Base-by-base conservation (phyloP, 352 stramenopile genomes). In the Phytophthora aleatoria region DNA sequence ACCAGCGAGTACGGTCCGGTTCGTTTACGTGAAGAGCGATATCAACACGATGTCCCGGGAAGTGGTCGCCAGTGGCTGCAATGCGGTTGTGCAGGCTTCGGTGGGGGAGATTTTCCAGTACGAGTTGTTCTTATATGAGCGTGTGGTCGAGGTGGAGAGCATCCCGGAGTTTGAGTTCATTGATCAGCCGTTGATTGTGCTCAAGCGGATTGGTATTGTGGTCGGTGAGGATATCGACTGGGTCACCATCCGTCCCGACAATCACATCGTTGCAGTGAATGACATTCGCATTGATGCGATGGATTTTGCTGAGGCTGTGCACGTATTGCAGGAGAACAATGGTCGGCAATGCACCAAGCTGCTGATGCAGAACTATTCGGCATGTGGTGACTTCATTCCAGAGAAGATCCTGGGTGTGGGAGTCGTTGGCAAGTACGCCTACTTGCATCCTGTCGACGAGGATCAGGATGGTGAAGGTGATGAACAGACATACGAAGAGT, bases 51-150 rank as follows among this genome's bases (percentile, higher is more conserved):
- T 95, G 56, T 89, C 82, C 4, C 71, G 87, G 26, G 66, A 90
- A 30, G 87, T 95, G n/a, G 82, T 95, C 1, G 87, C 87, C 6
- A 95, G 87, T 53, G 87, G 87, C 30, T 95, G 87, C 67, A 95
- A 93, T 52, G 87, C 87, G 5, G 76, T 93, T 8, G 83, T 95
- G 5, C 85, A 95, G 56, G 79, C 83, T 13, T 94, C 84, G 2
- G 85, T 95, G 24, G 85, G 85, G 6, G 87, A 95, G 67, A 93
- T 95, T 30, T 94, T 95, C 67, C 87, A 95, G 75, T 95, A 94
- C 59, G 87, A 95, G 53, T 60, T 95, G 59, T 95, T 87, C 59
- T 64, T 95, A 53, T 95, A 95, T 54, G 84, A 95, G 41, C 87
- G 87, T 6, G 85, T 95, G 4, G 85, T 95, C n/a, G 87, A 95